These are phyloP conservation scores for Cercophora samala DNA, from an alignment of 495 filamentous ascomycete species.

Conservation along the genomic window DNA sequence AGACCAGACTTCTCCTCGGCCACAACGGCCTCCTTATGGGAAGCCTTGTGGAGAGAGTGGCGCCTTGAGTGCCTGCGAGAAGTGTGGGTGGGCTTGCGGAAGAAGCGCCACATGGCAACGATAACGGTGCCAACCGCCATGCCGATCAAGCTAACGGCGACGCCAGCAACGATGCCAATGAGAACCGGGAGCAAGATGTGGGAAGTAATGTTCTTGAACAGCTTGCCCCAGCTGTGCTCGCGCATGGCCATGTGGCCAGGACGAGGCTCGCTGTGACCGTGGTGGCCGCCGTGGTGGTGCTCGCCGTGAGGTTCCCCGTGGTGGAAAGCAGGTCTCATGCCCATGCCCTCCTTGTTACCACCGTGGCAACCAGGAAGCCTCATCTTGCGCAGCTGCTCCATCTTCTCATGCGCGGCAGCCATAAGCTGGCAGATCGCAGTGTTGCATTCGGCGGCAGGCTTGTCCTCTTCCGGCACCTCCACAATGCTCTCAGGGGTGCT, in stretches of 20 bases:
- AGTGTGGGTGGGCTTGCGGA: constrained; percentile 26
- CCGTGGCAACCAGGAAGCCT: constrained; percentile 32
- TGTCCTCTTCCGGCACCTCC: constrained; percentile 18
- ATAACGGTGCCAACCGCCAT: constrained; percentile 50
- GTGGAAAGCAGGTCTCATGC: constrained; percentile 1
- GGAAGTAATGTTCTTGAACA: constrained; percentile 45
- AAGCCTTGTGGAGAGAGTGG: constrained; percentile 32
- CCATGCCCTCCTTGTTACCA: constrained; percentile 14
- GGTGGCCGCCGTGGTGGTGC: constrained; percentile 26
- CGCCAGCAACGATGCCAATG: constrained; percentile 51
- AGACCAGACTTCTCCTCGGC: constrained; percentile 43
- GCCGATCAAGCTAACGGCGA: constrained; percentile 52
- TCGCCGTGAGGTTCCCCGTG: not conserved
- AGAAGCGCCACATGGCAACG: constrained; percentile 45
- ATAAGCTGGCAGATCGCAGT: constrained; percentile 47
- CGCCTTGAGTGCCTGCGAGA: constrained; percentile 23
- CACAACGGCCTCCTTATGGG: constrained; percentile 30
- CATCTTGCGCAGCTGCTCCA: constrained; percentile 39
- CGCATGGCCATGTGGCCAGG: not conserved
- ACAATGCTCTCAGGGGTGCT: constrained; percentile 18
- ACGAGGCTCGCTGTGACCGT: constrained; percentile 10
- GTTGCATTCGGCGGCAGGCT: constrained; percentile 37
- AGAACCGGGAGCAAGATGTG: constrained; percentile 52
- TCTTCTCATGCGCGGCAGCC: constrained; percentile 39
- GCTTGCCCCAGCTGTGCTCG: constrained; percentile 39